A percentile compares a stretch with the other conserved stretches of the same genome.
These are phyloP conservation scores for Syncephalis plumigaleata DNA, from an alignment of 371 early-diverging fungal species.

Conservation along the genomic window DNA sequence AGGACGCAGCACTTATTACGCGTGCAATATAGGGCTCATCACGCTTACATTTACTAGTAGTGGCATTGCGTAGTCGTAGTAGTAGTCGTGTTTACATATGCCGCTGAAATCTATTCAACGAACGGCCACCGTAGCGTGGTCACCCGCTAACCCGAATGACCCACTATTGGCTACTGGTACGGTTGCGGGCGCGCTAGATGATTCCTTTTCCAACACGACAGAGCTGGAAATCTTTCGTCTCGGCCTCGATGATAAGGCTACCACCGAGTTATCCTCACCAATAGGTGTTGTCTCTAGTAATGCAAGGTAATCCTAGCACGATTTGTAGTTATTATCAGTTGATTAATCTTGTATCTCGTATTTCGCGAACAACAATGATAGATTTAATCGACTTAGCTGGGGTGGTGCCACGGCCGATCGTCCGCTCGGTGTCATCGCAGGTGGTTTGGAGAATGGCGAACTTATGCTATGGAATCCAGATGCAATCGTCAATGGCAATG, in stretches of 20 bases:
- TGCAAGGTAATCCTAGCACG: no score
- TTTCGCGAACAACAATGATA: slow-evolving; percentile 5
- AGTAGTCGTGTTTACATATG: no score
- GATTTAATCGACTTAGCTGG: slow-evolving; percentile 88
- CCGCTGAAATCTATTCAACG: slow-evolving; percentile 53
- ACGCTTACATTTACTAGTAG: no score
- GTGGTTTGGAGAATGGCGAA: slow-evolving; percentile 91
- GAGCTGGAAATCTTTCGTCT: slow-evolving; percentile 81
- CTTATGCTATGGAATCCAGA: slow-evolving; percentile 76
- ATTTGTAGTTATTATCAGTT: no score
- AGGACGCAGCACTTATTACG: no score
- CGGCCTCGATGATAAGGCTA: slow-evolving; percentile 27
- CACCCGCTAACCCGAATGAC: slow-evolving; percentile 43
- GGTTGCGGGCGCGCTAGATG: slow-evolving; percentile 92
- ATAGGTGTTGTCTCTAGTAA: slow-evolving; percentile 38
- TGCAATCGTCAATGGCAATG: slow-evolving; percentile 39
- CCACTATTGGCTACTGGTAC: slow-evolving; percentile 82
- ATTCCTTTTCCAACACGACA: slow-evolving; percentile 79
- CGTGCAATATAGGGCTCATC: no score
- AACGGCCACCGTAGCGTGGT: slow-evolving; percentile 71
- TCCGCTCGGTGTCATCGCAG: slow-evolving; percentile 73
- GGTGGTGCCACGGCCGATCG: slow-evolving; percentile 28
- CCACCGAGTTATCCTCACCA: slow-evolving; percentile 17
- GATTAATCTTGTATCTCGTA: no score
- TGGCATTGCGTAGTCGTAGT: no score